Evolutionary conservation across 805 yeast species (phyloP).

Genomic region (Pichia manshurica): DNA sequence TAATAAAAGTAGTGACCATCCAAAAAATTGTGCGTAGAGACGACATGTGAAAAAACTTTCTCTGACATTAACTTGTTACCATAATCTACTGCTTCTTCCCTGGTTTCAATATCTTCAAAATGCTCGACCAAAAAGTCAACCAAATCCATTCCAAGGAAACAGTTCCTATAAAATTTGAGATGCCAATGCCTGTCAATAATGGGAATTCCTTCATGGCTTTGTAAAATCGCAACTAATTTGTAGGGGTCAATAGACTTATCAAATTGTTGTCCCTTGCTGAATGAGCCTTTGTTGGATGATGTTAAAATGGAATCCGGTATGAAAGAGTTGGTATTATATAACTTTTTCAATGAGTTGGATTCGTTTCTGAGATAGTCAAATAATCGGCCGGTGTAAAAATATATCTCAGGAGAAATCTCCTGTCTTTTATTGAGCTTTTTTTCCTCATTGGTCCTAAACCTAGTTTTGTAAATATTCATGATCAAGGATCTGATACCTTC

Average conservation of each 20-base stretch:
- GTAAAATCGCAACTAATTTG: slow-evolving; percentile 60
- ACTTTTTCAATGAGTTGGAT: slow-evolving; percentile 13
- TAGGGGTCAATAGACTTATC: slow-evolving; percentile 44
- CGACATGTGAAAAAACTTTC: slow-evolving; percentile 76
- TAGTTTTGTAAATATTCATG: slow-evolving; percentile 53
- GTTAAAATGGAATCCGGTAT: not conserved
- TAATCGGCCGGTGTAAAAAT: slow-evolving; percentile 82
- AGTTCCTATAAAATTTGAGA: slow-evolving; percentile 65
- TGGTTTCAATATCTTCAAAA: slow-evolving; percentile 69
- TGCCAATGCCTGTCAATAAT: slow-evolving; percentile 89
- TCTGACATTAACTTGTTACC: slow-evolving; percentile 74
- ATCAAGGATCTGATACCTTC: slow-evolving; percentile 79
- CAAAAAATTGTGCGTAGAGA: slow-evolving; percentile 71
- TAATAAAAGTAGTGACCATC: slow-evolving; percentile 93
- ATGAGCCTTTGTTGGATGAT: slow-evolving; percentile 9
- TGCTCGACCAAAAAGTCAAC: slow-evolving; percentile 80
- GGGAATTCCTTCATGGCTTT: slow-evolving; percentile 55
- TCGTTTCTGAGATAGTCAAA: slow-evolving; percentile 50
- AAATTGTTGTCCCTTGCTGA: slow-evolving; percentile 30
- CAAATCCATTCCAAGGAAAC: slow-evolving; percentile 80
- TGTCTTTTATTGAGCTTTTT: slow-evolving; percentile 32
- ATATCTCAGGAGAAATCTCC: slow-evolving; percentile 65
- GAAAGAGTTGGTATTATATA: not conserved
- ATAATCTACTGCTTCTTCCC: slow-evolving; percentile 77
- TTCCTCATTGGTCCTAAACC: slow-evolving; percentile 41